A percentile compares a stretch with the other conserved stretches of the same genome.
Evolutionary conservation across 345 rosid species (phyloP).

Genomic region (Physaria fendleri): DNA sequence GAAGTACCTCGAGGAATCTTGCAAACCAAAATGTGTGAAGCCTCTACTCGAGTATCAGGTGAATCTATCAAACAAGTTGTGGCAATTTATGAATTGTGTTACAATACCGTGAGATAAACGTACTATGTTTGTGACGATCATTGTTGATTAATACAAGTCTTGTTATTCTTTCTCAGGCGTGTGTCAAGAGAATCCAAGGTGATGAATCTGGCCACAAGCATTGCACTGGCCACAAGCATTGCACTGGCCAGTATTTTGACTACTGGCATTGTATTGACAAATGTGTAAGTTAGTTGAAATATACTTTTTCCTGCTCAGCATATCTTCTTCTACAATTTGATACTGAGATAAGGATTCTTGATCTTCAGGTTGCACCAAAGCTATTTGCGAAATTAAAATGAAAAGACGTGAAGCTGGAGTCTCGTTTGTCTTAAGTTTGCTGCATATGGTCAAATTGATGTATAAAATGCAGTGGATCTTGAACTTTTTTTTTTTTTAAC

Average conservation of each 20-base stretch:
- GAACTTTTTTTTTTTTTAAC: conserved; percentile 19
- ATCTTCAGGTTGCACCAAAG: conserved; percentile 58
- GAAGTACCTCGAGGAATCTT: conserved; percentile 47
- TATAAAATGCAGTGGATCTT: conserved; percentile 28
- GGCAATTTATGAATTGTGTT: not conserved
- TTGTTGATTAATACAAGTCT: conserved; percentile 9
- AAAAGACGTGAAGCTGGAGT: conserved; percentile 19
- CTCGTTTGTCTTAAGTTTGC: conserved; percentile 5
- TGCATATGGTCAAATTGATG: conserved; percentile 12
- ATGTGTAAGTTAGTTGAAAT: conserved; percentile 51
- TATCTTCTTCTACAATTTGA: not conserved
- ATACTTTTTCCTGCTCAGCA: not conserved
- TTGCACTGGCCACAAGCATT: too few relatives aligned
- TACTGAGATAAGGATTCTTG: not conserved
- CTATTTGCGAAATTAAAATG: conserved; percentile 54
- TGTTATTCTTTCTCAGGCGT: conserved; percentile 42
- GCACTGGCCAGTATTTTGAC: conserved; percentile 89
- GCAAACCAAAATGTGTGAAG: conserved; percentile 50
- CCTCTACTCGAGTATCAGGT: conserved; percentile 45
- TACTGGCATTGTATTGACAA: conserved; percentile 77
- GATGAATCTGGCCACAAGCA: conserved; percentile 85
- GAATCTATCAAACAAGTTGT: too few relatives aligned
- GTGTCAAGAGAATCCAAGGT: conserved; percentile 79
- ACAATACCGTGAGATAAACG: not conserved
- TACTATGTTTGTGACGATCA: not conserved